Base-by-base conservation (phyloP, 331 rosid genomes). In the Prunus yedoensis region DNA sequence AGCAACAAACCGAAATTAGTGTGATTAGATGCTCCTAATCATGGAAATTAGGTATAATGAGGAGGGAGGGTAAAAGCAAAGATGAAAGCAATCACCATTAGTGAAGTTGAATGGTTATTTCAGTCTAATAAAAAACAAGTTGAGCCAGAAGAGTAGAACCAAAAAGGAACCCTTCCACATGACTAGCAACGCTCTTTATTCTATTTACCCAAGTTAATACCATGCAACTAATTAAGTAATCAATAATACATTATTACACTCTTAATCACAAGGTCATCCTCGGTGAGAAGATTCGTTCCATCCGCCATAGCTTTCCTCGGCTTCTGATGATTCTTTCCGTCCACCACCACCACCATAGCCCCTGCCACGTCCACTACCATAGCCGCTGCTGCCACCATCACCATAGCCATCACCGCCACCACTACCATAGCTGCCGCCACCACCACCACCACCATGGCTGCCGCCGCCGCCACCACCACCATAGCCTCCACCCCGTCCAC, bases 231-330 rank as follows among this genome's bases (percentile, higher is more conserved):
- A 68, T 13, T 21, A 15, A 50, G 43, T 30, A 0, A 58, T 58
- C 63, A 58, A 43, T 57, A 16, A 23, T 15, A 43, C 76, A 57
- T 57, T 58, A 58, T 28, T 12, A 23, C 64, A 58, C 4, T 35
- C 2, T 21, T 32, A 38, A 17, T n/a, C 27, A 20, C 1, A 12
- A 2, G 20, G 5, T 70, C 32, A 81, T 1, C 59, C 35, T 30
- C 28, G 0, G 45, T 41, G 57, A n/a, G 79, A 11, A 8, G 91
- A 88, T 43, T 85, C 70, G 45, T 78, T 87, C 84, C 85, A 87
- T 75, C 91, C 91, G 47, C 91, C 89, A 18, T 18, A 80, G 77
- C 77, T 49, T 35, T 87, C 89, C 65, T 75, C 83, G 0, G 0
- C 0, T 17, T 38, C 52, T 1, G 74, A 70, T n/a, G 76, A 57